These are phyloP conservation scores for Talaromyces borbonicus DNA, from an alignment of 495 filamentous ascomycete genomes.

Conservation along the genomic window DNA sequence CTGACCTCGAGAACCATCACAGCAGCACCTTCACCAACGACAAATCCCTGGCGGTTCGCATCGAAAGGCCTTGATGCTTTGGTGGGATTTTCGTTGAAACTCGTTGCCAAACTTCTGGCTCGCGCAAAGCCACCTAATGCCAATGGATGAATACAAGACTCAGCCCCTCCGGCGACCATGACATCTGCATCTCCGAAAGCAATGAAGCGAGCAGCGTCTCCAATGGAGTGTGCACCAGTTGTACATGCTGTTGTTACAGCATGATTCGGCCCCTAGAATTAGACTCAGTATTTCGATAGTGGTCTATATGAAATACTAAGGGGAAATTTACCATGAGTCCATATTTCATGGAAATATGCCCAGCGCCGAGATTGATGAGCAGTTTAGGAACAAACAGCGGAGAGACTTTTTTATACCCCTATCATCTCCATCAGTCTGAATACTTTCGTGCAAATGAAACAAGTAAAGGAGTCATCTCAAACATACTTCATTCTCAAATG, in stretches of 20 bases:
- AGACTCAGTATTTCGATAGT: neutral
- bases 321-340: conserved; percentile 53
- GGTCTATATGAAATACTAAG: neutral
- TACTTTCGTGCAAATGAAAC: conserved; percentile 4
- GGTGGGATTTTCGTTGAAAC: conserved; percentile 63
- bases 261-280: conserved; percentile 70
- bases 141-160: conserved; percentile 93
- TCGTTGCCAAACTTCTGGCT: conserved; percentile 73
- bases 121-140: conserved; percentile 86
- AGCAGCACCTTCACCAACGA: conserved; percentile 86
- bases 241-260: conserved; percentile 90
- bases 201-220: conserved; percentile 86
- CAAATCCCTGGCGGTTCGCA: conserved; percentile 70
- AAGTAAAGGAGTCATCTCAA: too few relatives aligned
- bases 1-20: conserved; percentile 71
- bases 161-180: conserved; percentile 88
- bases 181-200: conserved; percentile 82
- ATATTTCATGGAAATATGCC: conserved; percentile 88
- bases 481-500: conserved; percentile 65
- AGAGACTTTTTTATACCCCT: conserved; percentile 88
- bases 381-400: conserved; percentile 88
- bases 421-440: neutral
- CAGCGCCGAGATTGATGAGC: conserved; percentile 88
- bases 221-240: conserved; percentile 87
- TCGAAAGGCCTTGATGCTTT: conserved; percentile 84